phyloP scores from a whole-genome alignment of 2,329 filamentous ascomycete genomes.

The Venturia oleaginea region DNA sequence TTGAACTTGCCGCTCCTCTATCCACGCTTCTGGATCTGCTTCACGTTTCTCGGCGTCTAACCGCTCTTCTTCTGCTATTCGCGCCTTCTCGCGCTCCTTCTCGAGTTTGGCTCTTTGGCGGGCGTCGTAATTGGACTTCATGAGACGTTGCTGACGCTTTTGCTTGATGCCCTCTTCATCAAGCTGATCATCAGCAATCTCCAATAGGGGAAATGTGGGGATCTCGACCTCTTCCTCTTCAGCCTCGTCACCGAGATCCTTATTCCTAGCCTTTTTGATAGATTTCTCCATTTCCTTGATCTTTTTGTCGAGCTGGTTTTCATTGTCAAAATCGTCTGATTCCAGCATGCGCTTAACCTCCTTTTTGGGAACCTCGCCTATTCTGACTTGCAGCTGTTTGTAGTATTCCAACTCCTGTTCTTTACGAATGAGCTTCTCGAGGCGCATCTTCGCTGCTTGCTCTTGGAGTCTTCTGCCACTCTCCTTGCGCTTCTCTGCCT shows the following conservation, averaged over 20 bases:
- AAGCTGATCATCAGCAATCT: slow-evolving; percentile 82
- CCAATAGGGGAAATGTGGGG: slow-evolving; percentile 79
- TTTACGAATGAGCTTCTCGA: slow-evolving; percentile 92
- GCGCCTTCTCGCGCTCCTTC: slow-evolving; percentile 85
- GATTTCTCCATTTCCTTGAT: slow-evolving; percentile 86
- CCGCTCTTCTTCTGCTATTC: slow-evolving; percentile 72
- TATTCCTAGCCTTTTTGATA: slow-evolving; percentile 82
- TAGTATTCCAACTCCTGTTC: slow-evolving; percentile 94
- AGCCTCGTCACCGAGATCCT: slow-evolving; percentile 76
- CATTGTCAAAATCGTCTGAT: slow-evolving; percentile 85
- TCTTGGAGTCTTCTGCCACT: slow-evolving; percentile 85
- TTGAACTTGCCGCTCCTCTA: slow-evolving; percentile 68
- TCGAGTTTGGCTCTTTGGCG: slow-evolving; percentile 89
- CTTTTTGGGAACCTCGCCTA: slow-evolving; percentile 72
- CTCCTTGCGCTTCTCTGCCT: slow-evolving; percentile 91
- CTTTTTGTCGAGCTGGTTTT: slow-evolving; percentile 71
- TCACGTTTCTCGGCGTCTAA: slow-evolving; percentile 75
- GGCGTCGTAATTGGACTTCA: slow-evolving; percentile 93
- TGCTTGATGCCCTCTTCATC: slow-evolving; percentile 87
- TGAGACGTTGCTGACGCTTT: slow-evolving; percentile 82
- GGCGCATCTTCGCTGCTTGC: slow-evolving; percentile 92
- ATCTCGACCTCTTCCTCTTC: slow-evolving; percentile 71
- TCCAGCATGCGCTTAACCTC: slow-evolving; percentile 80
- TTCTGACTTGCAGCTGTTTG: slow-evolving; percentile 65
- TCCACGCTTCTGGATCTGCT: slow-evolving; percentile 77